These are phyloP conservation scores for Prunus padus DNA, from an alignment of 306 rosid genomes.

Conservation along the genomic window DNA sequence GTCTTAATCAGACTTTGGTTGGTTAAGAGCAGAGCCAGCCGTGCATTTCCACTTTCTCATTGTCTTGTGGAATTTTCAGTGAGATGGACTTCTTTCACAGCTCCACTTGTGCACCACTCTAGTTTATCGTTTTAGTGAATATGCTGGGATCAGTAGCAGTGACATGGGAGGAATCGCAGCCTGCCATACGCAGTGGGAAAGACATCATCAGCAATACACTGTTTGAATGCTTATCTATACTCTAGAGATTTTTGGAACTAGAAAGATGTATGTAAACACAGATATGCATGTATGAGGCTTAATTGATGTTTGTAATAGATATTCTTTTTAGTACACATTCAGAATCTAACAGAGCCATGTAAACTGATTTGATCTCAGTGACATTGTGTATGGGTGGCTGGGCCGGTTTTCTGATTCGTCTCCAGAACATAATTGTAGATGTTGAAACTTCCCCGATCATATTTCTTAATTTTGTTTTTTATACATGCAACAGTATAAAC, in stretches of 20 bases:
- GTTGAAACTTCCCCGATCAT: neutral
- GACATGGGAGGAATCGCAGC: slow-evolving; percentile 22
- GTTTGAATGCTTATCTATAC: slow-evolving; percentile 7
- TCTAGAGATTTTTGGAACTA: slow-evolving; percentile 12
- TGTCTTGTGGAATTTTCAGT: slow-evolving; percentile 21
- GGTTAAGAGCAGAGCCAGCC: slow-evolving; percentile 17
- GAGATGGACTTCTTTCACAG: slow-evolving; percentile 21
- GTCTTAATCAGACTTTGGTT: slow-evolving; percentile 16
- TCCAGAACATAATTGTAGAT: neutral
- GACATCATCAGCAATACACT: slow-evolving; percentile 23
- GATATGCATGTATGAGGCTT: neutral
- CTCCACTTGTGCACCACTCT: neutral
- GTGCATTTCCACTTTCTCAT: neutral
- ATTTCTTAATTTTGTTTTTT: too few species aligned
- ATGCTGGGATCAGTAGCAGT: slow-evolving; percentile 7
- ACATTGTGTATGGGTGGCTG: neutral
- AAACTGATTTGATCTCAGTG: neutral
- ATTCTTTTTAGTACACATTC: neutral
- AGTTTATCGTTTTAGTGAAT: neutral
- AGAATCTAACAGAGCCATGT: slow-evolving; percentile 3
- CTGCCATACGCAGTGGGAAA: slow-evolving; percentile 1
- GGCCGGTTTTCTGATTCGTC: too few species aligned
- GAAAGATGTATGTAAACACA: slow-evolving; percentile 13
- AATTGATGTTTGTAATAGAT: neutral
- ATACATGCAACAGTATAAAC: too few species aligned